Evolutionary conservation across 192 early-diverging fungal species (phyloP).

Genomic region (Rhizoclosmatium sp.): DNA sequence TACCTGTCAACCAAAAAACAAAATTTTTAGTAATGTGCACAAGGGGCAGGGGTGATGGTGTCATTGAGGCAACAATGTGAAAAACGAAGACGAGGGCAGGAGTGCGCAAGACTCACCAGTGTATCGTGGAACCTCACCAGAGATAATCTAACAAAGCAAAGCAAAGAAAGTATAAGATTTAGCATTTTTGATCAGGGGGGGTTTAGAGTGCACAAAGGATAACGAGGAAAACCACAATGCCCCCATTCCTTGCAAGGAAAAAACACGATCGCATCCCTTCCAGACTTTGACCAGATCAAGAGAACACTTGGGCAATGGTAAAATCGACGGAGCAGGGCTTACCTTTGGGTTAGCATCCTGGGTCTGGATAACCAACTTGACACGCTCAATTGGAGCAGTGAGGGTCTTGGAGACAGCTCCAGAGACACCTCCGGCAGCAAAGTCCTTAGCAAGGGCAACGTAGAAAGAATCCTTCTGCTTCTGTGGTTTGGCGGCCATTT

Average conservation of each 20-base stretch:
- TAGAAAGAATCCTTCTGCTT: constrained; percentile 39
- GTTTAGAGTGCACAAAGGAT: not conserved
- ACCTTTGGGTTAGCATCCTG: constrained; percentile 43
- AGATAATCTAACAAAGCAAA: constrained; percentile 59
- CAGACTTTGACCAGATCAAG: too few relatives aligned
- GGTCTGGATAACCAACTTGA: constrained; percentile 76
- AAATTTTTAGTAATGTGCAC: too few relatives aligned
- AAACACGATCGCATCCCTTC: too few relatives aligned
- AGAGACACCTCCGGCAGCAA: constrained; percentile 92
- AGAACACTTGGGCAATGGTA: too few relatives aligned
- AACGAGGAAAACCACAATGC: not conserved
- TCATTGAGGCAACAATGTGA: not conserved
- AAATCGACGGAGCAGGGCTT: not conserved
- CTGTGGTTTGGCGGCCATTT: constrained; percentile 24
- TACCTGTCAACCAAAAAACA: constrained; percentile 37
- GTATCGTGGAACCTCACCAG: constrained; percentile 83
- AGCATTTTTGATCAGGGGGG: not conserved
- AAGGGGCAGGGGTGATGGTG: too few relatives aligned
- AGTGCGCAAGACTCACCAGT: constrained; percentile 57
- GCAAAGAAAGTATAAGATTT: not conserved
- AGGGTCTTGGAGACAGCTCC: constrained; percentile 98
- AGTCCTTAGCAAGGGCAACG: constrained; percentile 59
- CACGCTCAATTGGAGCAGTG: constrained; percentile 96
- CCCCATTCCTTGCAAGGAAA: too few relatives aligned
- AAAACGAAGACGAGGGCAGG: not conserved